Evolutionary conservation across 352 stramenopile genomes (phyloP), one percentile per base, ranked within the genome.

Genomic region (Globisporangium okanoganense): DNA sequence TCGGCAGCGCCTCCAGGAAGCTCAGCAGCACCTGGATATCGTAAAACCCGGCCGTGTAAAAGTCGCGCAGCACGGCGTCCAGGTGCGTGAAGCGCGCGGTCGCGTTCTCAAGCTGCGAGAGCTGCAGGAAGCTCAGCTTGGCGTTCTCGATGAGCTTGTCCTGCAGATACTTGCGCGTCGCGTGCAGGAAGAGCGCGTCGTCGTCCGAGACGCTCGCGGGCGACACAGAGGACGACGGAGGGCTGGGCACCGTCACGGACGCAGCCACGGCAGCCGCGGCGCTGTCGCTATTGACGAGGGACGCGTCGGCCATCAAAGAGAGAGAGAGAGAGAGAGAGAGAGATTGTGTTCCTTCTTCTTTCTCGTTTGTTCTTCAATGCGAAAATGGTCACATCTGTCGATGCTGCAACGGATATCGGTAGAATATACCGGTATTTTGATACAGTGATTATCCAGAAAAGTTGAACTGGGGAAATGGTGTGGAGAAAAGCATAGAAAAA

Each of bases 1-100:
- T 85, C 3, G 79, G 79, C 35, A 91, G 69, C 13, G 58, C 70
- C 53, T 91, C 78, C 18, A 91, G 70, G 67, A 91, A 91, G 65
- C 74, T 86, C 22, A 91, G 62, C 51, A 91, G 54, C 66, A 83
- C 75, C 20, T 79, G 70, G 8, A 88, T 66, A 59, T 91, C 79
- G 57, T 85, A 82, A 18, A 87, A 43, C 3, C 82, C 79, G 5
- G 78, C 74, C 25, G 75, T 73, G 70, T 91, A 91, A 27, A 80
- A 83, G 61, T 89, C 79, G 27, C 79, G 70, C 6, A 91, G 64
- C n/a, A 73, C 71, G 22, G 70, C 69, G 33, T 89, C 79, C 18
- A 91, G 62, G 58, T 76, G 85, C 36, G 57, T 13, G 40, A 67
- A 64, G 29, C 70, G 68, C 29, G 65, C 66, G n/a, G 41, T 25